Evolutionary conservation across 2,329 filamentous ascomycete genomes (phyloP).

Genomic region (Penicillium sp.): DNA sequence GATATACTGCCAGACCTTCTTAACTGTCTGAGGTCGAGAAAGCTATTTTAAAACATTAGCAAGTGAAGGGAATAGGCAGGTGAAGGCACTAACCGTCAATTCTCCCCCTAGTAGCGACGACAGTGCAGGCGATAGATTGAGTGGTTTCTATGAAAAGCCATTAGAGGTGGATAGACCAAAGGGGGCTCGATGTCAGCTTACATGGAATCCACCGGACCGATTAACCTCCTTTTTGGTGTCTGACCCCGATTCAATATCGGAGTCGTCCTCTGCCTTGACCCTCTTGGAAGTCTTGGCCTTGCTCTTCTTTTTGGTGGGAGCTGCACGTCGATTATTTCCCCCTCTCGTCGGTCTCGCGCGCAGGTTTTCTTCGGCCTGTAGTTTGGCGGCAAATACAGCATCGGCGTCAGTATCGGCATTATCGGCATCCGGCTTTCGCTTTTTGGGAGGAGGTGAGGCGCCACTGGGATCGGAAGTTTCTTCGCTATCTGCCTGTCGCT

Average conservation of each 20-base stretch:
- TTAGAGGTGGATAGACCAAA: neutral
- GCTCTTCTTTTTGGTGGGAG: slow-evolving; percentile 67
- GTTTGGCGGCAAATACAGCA: slow-evolving; percentile 79
- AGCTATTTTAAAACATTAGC: slow-evolving; percentile 60
- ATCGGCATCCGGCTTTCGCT: slow-evolving; percentile 64
- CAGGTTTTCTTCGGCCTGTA: slow-evolving; percentile 91
- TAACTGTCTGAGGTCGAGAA: slow-evolving; percentile 92
- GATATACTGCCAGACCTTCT: slow-evolving; percentile 95
- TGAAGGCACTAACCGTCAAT: slow-evolving; percentile 40
- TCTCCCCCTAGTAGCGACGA: slow-evolving; percentile 51
- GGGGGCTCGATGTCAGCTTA: slow-evolving; percentile 42
- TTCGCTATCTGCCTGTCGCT: slow-evolving; percentile 49
- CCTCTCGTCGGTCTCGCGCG: slow-evolving; percentile 76
- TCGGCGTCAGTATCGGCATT: slow-evolving; percentile 74
- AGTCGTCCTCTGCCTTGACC: slow-evolving; percentile 78
- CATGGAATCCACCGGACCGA: slow-evolving; percentile 88
- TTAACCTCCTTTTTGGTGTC: slow-evolving; percentile 65
- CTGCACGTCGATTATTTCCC: slow-evolving; percentile 63
- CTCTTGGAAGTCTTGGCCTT: slow-evolving; percentile 64
- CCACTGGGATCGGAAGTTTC: slow-evolving; percentile 43
- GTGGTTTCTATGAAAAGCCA: slow-evolving; percentile 43
- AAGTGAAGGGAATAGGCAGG: neutral
- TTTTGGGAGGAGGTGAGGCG: slow-evolving; percentile 58
- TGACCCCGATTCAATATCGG: slow-evolving; percentile 70
- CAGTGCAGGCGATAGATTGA: slow-evolving; percentile 51